Evolutionary conservation across 1,139 yeast species (phyloP).

Genomic region (Yamadazyma triangularis): DNA sequence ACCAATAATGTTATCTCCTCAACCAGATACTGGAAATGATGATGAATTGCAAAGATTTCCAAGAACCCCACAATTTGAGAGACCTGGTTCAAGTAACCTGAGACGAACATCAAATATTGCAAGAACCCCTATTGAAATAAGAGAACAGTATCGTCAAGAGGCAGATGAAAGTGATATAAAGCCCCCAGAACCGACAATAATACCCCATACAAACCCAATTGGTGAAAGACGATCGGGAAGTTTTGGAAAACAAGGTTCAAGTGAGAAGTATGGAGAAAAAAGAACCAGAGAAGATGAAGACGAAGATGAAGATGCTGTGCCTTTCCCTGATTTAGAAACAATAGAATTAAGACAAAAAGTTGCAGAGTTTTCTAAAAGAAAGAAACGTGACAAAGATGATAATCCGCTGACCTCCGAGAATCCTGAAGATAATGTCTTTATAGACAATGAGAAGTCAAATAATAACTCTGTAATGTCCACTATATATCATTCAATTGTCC

Average conservation of each 20-base stretch:
- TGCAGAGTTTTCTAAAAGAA: slow-evolving; percentile 7
- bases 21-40: background rate
- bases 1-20: slow-evolving; percentile 6
- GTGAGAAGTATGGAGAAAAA: background rate
- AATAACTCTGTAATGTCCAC: slow-evolving; percentile 25
- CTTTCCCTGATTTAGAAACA: slow-evolving; percentile 22
- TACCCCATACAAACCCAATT: too few relatives aligned
- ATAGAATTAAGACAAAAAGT: slow-evolving; percentile 14
- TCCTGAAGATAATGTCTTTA: slow-evolving; percentile 28
- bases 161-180: slow-evolving; percentile 34
- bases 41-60: slow-evolving; percentile 44
- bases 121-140: slow-evolving; percentile 25
- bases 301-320: slow-evolving; percentile 13
- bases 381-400: slow-evolving; percentile 8
- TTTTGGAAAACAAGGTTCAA: too few relatives aligned
- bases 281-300: slow-evolving; percentile 1
- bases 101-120: slow-evolving; percentile 13
- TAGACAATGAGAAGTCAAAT: slow-evolving; percentile 17
- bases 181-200: slow-evolving; percentile 23
- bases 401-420: too few relatives aligned
- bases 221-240: too few relatives aligned
- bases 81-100: slow-evolving; percentile 6
- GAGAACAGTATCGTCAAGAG: slow-evolving; percentile 16
- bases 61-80: slow-evolving; percentile 39
- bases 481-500: slow-evolving; percentile 24